Conservation (phyloP, 805 yeast species). For the Teunomyces lycoperdinae region DNA sequence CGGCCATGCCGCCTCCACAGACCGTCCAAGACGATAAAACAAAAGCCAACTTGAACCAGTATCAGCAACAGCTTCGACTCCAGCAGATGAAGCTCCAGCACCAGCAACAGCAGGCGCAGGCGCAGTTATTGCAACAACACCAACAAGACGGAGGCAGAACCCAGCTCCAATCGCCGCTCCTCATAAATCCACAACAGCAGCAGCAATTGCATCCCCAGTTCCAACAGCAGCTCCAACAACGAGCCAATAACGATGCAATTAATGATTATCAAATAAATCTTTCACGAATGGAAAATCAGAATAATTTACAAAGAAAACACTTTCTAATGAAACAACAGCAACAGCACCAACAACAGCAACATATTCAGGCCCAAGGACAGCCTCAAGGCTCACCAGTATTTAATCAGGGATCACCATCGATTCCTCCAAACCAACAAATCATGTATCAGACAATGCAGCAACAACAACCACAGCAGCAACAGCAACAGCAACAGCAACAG, state of each 20-base stretch:
- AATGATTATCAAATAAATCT: conserved; percentile 21
- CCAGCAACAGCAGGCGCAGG: conserved; percentile 10
- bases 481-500: conserved; percentile 18
- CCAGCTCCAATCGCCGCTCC: conserved; percentile 8
- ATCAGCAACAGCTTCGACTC: conserved; percentile 14
- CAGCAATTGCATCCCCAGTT: neutral
- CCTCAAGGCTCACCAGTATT: conserved; percentile 1
- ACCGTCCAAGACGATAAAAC: conserved; percentile 2
- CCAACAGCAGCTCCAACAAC: conserved; percentile 1
- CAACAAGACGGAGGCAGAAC: conserved; percentile 4
- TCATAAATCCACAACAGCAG: conserved; percentile 1
- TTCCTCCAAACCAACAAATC: conserved; percentile 8
- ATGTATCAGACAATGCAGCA: conserved; percentile 11
- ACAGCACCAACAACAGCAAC: conserved; percentile 11
- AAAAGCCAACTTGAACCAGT: conserved; percentile 10
- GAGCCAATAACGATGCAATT: conserved; percentile 11
- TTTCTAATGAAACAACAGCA: conserved; percentile 12
- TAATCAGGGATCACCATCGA: neutral
- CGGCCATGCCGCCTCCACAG: conserved; percentile 11
- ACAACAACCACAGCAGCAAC: conserved; percentile 27
- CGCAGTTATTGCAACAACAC: conserved; percentile 7
- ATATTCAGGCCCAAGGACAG: conserved; percentile 6
- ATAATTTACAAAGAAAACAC: conserved; percentile 17
- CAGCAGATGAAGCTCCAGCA: conserved; percentile 16
- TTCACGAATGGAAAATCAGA: conserved; percentile 13